Conservation (phyloP, 495 filamentous ascomycete genomes). For the Podospora fimiseda region DNA sequence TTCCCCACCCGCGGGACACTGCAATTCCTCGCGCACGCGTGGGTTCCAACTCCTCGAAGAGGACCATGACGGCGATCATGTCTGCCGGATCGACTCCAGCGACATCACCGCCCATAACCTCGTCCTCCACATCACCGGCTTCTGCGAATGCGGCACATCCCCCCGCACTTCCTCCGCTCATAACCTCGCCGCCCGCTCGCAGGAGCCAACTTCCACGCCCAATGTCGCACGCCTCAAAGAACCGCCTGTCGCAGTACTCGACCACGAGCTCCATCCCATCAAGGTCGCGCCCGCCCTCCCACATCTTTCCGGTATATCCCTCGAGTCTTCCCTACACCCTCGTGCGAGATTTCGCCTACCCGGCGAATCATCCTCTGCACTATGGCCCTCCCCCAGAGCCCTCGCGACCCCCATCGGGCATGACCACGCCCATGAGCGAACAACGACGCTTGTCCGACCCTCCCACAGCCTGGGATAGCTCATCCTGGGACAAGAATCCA, state of each 20-base stretch:
- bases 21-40: conserved; percentile 6
- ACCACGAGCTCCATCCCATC: conserved; percentile 62
- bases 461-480: conserved; percentile 54
- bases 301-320: conserved; percentile 75
- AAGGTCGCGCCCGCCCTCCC: conserved; percentile 69
- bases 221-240: conserved; percentile 63
- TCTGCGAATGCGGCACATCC: conserved; percentile 46
- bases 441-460: conserved; percentile 75
- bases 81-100: conserved; percentile 51
- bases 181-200: conserved; percentile 52
- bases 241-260: conserved; percentile 60
- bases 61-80: conserved; percentile 51
- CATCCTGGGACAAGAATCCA: conserved; percentile 43
- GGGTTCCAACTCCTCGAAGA: background rate
- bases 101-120: conserved; percentile 45
- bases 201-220: conserved; percentile 57
- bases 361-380: conserved; percentile 73
- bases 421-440: conserved; percentile 82
- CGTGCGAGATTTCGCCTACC: conserved; percentile 95
- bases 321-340: conserved; percentile 82
- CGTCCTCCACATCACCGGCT: conserved; percentile 40
- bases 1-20: conserved; percentile 7
- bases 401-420: conserved; percentile 59
- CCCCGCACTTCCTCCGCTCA: conserved; percentile 56
- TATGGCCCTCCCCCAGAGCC: conserved; percentile 83